Base-by-base conservation (phyloP, 2,329 filamentous ascomycete species). In the Aspergillus sergii region DNA sequence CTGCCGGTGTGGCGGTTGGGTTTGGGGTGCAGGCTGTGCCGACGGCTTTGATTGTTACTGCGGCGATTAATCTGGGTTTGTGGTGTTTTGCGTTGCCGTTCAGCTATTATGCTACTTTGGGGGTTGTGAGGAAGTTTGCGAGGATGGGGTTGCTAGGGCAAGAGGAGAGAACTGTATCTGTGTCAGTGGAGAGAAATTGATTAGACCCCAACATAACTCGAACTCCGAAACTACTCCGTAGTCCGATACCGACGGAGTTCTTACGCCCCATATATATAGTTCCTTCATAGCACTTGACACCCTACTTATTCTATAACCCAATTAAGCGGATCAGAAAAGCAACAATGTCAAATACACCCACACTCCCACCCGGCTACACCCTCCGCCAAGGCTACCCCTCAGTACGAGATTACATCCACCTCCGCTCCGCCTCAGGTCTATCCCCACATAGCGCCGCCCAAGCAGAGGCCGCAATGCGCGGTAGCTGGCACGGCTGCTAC, bases 21-120 rank as follows among this genome's bases (percentile, higher is more conserved):
- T 82, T 82, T 67, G 80, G 79, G 0, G 76, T 82, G 7, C 81
- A 83, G 60, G 80, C 80, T 43, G 75, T 81, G 1, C 78, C 80
- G 11, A 82, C 80, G 14, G 70, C 71, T 12, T 69, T 82, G 48
- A 80, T 82, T 66, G 75, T 72, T 6, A 82, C 80, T 3, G 80
- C 79, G 1, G 78, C 78, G 60, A 81, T 82, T 64, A 82, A 82
- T 58, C 74, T 76, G 36, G 79, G 70, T 0, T 67, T 81, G 4
- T 82, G 80, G 79, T 78, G 80, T 57, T 59, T 79, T 41, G 79
- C 79, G 0, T 61, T 82, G 56, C 78, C 78, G 0, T 81, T 81
- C 64, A 81, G 79, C 58, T 81, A 79, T 56, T 81, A 78, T 71
- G 79, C 80, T 28, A 82, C 80, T 1, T 50, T 80, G 28, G 73